Percentiles rank a stretch among this genome's conserved stretches.
Conservation (phyloP, 208 protist genomes). For the Crithidia fasciculata region DNA sequence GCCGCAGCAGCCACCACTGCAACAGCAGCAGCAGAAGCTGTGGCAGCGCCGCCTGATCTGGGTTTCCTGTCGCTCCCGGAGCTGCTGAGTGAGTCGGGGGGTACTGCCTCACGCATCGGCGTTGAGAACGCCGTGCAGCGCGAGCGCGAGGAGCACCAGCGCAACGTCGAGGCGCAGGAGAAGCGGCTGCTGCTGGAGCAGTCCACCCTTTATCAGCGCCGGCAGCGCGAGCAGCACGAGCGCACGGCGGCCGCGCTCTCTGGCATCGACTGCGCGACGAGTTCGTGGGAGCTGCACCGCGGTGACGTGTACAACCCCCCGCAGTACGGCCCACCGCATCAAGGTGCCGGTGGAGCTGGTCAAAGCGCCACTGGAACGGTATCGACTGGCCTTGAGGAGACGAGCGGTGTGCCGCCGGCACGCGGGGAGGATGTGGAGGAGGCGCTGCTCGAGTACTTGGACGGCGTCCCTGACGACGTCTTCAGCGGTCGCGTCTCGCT, state of each 20-base stretch:
- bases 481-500: constrained; percentile 63
- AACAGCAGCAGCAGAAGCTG: background rate
- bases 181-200: constrained; percentile 39
- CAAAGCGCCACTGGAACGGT: too few species aligned
- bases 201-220: constrained; percentile 58
- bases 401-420: too few species aligned
- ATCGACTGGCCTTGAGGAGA: too few species aligned
- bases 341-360: too few species aligned
- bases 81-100: constrained; percentile 4
- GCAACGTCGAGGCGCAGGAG: constrained; percentile 19
- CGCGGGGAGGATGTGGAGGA: constrained; percentile 49
- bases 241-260: constrained; percentile 41
- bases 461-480: constrained; percentile 60
- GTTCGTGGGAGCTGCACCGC: constrained; percentile 66
- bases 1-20: background rate
- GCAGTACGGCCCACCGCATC: background rate
- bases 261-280: constrained; percentile 47
- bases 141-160: constrained; percentile 21
- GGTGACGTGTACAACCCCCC: constrained; percentile 45
- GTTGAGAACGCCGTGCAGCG: constrained; percentile 21
- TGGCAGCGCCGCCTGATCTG: background rate
- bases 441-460: constrained; percentile 62
- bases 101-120: constrained; percentile 9
- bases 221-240: constrained; percentile 33
- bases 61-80: background rate